A percentile compares a stretch with the other conserved stretches of the same genome.
These are phyloP conservation scores for Colletotrichum sp. DNA, from an alignment of 2,329 filamentous ascomycete genomes.

Conservation along the genomic window DNA sequence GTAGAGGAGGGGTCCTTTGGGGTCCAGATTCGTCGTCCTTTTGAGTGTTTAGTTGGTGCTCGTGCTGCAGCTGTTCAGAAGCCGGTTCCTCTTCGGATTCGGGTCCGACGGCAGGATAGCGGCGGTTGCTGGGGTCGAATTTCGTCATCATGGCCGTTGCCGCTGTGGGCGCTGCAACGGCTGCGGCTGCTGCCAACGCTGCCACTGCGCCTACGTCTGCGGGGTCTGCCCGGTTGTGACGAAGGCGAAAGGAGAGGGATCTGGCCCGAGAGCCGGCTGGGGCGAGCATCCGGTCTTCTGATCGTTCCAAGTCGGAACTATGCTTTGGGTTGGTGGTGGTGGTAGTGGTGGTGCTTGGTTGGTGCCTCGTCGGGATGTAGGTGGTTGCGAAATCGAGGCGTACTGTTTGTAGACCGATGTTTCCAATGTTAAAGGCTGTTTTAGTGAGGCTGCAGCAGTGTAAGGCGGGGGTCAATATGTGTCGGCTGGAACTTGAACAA, in stretches of 20 bases:
- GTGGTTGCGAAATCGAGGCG: neutral
- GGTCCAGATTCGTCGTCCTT: neutral
- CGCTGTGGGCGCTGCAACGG: neutral
- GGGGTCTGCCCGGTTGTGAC: conserved; percentile 5
- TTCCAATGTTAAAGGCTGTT: neutral
- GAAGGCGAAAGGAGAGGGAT: conserved; percentile 8
- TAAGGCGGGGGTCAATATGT: neutral
- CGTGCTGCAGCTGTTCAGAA: neutral
- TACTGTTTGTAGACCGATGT: neutral
- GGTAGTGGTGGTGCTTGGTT: neutral
- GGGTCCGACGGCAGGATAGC: neutral
- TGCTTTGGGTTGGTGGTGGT: neutral
- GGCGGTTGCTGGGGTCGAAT: neutral
- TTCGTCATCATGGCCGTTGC: conserved; percentile 18
- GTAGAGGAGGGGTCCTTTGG: neutral
- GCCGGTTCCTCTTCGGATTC: neutral
- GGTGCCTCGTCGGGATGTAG: neutral
- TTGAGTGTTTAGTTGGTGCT: neutral
- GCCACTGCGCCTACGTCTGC: neutral
- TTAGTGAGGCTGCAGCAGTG: neutral
- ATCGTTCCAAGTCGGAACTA: neutral
- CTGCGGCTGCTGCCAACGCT: neutral
- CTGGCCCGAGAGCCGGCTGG: conserved; percentile 11
- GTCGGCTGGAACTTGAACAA: neutral
- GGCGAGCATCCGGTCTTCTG: conserved; percentile 8